phyloP scores from a whole-genome alignment of 306 rosid species.

The Corylus heterophylla region DNA sequence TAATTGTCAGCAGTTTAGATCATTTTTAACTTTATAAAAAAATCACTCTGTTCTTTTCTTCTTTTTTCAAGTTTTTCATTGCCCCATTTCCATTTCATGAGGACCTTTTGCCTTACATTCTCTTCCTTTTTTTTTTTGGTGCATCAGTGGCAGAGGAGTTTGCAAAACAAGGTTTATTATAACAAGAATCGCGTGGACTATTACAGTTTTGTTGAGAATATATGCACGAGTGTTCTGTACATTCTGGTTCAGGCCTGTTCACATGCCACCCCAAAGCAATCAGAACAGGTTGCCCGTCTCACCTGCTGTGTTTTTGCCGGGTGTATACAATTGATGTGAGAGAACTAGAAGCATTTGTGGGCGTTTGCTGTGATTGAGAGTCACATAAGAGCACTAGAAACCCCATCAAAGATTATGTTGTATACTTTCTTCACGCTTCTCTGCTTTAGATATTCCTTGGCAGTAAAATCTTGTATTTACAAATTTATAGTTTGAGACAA shows the following conservation, averaged over 20 bases:
- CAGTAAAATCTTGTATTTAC: too few relatives aligned
- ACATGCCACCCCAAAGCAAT: conserved; percentile 16
- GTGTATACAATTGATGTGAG: not conserved
- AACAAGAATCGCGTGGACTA: conserved; percentile 30
- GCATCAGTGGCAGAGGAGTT: conserved; percentile 61
- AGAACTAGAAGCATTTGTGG: not conserved
- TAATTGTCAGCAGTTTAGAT: too few relatives aligned
- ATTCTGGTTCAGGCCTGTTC: conserved; percentile 26
- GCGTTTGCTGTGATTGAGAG: conserved; percentile 1
- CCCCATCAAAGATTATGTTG: not conserved
- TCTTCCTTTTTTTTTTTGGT: conserved; percentile 2
- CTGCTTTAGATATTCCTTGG: not conserved
- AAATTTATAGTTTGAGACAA: too few relatives aligned
- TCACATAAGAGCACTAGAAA: not conserved
- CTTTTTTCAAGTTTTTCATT: not conserved
- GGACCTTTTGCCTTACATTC: conserved; percentile 7
- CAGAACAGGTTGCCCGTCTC: not conserved
- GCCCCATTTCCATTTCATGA: not conserved
- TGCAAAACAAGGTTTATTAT: conserved; percentile 47
- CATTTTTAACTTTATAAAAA: not conserved
- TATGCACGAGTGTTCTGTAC: conserved; percentile 27
- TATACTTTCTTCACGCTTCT: not conserved
- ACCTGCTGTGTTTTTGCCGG: not conserved
- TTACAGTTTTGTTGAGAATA: conserved; percentile 34
- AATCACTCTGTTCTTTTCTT: not conserved